A percentile compares a stretch with the other conserved stretches of the same genome.
phyloP scores from a whole-genome alignment of 805 yeast species.

The Wickerhamomyces silvicola region DNA sequence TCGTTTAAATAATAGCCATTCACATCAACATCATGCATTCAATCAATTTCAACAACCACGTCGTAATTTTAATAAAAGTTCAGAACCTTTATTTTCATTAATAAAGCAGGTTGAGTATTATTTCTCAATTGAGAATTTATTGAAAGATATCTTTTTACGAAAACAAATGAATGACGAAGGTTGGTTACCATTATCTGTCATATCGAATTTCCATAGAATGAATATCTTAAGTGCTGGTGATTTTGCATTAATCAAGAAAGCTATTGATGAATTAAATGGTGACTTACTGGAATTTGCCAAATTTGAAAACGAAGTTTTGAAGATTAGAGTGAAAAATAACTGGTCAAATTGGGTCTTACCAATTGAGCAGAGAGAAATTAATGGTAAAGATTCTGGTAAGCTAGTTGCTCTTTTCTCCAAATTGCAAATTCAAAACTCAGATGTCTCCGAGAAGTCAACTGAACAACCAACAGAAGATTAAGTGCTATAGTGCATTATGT shows the following conservation, averaged over 20 bases:
- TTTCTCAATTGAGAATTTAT: conserved; percentile 79
- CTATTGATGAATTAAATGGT: conserved; percentile 40
- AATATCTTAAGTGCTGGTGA: conserved; percentile 58
- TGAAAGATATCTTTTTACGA: conserved; percentile 78
- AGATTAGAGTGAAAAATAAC: conserved; percentile 53
- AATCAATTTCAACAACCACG: conserved; percentile 1
- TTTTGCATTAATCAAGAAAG: conserved; percentile 42
- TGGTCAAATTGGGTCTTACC: conserved; percentile 69
- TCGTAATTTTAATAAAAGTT: conserved; percentile 6
- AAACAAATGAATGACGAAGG: conserved; percentile 76
- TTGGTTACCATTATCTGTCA: conserved; percentile 53
- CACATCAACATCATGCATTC: conserved; percentile 1
- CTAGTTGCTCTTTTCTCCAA: too few species aligned
- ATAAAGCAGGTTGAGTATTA: conserved; percentile 79
- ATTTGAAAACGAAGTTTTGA: conserved; percentile 37
- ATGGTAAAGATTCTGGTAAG: conserved; percentile 34
- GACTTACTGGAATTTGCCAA: conserved; percentile 33
- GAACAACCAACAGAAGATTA: too few species aligned
- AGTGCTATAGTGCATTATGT: too few species aligned
- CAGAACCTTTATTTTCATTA: conserved; percentile 17
- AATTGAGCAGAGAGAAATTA: conserved; percentile 36
- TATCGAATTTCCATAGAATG: conserved; percentile 73
- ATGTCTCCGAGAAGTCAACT: too few species aligned
- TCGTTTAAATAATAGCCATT: conserved; percentile 1
- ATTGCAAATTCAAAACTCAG: too few species aligned